These are phyloP conservation scores for Gossypium davidsonii DNA, from an alignment of 441 rosid species.

Conservation along the genomic window DNA sequence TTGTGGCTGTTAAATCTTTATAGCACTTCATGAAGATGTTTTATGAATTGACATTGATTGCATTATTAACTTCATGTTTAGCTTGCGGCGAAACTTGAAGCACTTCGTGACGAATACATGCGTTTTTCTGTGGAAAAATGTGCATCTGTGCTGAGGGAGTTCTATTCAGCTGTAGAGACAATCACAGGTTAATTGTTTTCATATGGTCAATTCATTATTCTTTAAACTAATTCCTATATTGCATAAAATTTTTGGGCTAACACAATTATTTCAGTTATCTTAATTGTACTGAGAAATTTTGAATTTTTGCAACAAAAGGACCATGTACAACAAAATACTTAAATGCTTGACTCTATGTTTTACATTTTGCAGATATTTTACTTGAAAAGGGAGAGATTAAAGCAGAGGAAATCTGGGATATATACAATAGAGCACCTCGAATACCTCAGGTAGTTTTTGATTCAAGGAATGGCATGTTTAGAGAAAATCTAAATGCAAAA, in stretches of 20 bases:
- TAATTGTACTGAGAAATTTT: background rate
- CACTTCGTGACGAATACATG: slow-evolving; percentile 87
- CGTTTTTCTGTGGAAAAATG: slow-evolving; percentile 78
- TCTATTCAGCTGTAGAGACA: slow-evolving; percentile 81
- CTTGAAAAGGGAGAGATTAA: slow-evolving; percentile 74
- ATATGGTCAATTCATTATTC: background rate
- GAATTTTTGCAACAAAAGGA: background rate
- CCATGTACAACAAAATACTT: background rate
- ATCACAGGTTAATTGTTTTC: slow-evolving; percentile 57
- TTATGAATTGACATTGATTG: slow-evolving; percentile 5
- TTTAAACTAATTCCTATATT: background rate
- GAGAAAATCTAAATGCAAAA: background rate
- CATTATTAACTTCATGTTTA: slow-evolving; percentile 23
- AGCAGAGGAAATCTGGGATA: slow-evolving; percentile 81
- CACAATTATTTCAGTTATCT: background rate
- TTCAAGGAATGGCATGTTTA: background rate
- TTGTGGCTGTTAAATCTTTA: slow-evolving; percentile 6
- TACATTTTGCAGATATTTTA: slow-evolving; percentile 56
- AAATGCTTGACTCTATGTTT: background rate
- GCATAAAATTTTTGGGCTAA: background rate
- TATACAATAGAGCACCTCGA: slow-evolving; percentile 61
- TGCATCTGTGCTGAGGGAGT: slow-evolving; percentile 67
- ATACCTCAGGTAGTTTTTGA: slow-evolving; percentile 60
- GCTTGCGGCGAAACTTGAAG: slow-evolving; percentile 94
- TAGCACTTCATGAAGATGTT: slow-evolving; percentile 10